Base-by-base conservation (phyloP, 2,329 filamentous ascomycete genomes). In the Colletotrichum sp. region DNA sequence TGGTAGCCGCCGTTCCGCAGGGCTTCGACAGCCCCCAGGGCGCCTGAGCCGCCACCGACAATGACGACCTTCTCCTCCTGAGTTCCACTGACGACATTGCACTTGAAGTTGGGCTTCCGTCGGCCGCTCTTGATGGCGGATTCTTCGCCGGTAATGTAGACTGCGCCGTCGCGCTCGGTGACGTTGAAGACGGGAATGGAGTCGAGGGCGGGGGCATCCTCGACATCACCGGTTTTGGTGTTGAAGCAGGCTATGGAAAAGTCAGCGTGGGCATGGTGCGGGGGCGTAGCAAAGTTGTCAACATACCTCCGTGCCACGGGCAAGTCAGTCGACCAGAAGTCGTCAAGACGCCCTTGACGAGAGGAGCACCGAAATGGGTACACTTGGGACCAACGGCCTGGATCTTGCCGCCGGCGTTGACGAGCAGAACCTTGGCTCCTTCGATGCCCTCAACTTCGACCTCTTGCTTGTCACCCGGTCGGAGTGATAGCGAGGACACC, bases 181-280 rank as follows among this genome's bases (percentile, higher is more conserved):
- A 98, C 88, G 69, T 95, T 92, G 87, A 98, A 99, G 67, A 93
- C 93, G 62, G 94, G 91, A 30, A 99, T 88, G n/a, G 95, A 90
- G 81, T 99, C 95, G 30, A 98, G 91, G 3, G 95, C 97, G 1
- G 97, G 97, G 1, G 96, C 96, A 82, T 99, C 95, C 86, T 99
- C 97, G 75, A 99, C 95, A 81, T 99, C 97, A 69, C 97, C 97
- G 8, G 94, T 98, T 72, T 91, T 90, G 78, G 95, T 92, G 78
- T 95, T 97, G 87, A 98, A 99, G 88, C 97, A 99, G 73, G 97
- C 97, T 96, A 78, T 68, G 57, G 9, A 6, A 12, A 55, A 8
- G 48, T 55, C 18, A 65, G 26, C 9, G 30, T 8, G n/a, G n/a
- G 30, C 6, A n/a, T 63, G 12, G 36, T 16, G 44, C 22, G 67